Base-by-base conservation (phyloP, 192 early-diverging fungal species). In the Entomortierella parvispora region DNA sequence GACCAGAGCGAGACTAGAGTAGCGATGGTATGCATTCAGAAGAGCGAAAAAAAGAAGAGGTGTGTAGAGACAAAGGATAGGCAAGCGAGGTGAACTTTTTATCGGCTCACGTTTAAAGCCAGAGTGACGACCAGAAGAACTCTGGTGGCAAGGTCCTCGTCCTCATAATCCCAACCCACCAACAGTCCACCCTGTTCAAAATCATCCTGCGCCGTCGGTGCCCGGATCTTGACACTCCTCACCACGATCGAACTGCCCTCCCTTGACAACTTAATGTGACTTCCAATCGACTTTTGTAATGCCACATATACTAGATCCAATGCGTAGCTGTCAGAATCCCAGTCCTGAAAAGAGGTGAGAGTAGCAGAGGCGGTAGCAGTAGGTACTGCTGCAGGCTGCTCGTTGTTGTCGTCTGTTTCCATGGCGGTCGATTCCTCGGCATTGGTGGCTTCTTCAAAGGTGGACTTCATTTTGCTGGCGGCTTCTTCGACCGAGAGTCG, bases 71-170 rank as follows among this genome's bases (percentile, higher is more conserved):
- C n/a, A n/a, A n/a, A n/a, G n/a, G n/a, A n/a, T n/a, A n/a, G n/a
- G n/a, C n/a, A n/a, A n/a, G n/a, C n/a, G n/a, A n/a, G n/a, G n/a
- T n/a, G n/a, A n/a, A n/a, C 37, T 12, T 12, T 40, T 40, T 40
- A 40, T 40, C 37, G 37, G 12, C 37, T 40, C 37, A 40, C 37
- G 12, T 5, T 40, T 12, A 77, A 53, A 34, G 74, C 66, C 10
- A 77, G 55, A 8, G 74, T 61, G 12, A 92, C 71, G 25, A 85
- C 68, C 12, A 84, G 82, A 22, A 92, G 69, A 17, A 87, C 69
- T n/a, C 81, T 66, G 8, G 85, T 88, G 0, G 91, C 91, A 29
- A 92, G 77, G 51, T 86, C 88, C 33, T 92, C 89, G 54, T 92
- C 91, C 23, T 83, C 78, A 71, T 86, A 91, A 18, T 87, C 76